Base-by-base conservation (phyloP, 176 grass and related monocot genomes). In the Leersia perrieri region DNA sequence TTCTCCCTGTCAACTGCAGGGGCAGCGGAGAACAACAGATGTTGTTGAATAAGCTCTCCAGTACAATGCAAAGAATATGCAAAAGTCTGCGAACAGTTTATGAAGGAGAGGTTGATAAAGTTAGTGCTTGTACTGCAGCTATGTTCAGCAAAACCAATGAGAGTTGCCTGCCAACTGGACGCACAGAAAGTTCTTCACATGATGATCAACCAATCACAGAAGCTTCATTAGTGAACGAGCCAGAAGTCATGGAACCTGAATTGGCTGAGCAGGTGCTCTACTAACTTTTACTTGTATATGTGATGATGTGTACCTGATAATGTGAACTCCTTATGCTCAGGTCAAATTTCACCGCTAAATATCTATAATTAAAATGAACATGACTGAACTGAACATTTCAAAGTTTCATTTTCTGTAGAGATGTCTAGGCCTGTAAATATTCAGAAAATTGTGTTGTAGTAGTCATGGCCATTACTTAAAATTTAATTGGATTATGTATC, bases 21-120 rank as follows among this genome's bases (percentile, higher is more conserved):
- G 90, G 89, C 63, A 88, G 88, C 81, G 90, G 76, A 66, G 96
- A 99, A 79, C 96, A 99, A 60, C 96, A 99, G 76, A 72, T 91
- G 60, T 83, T 99, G 76, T 73, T 99, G 87, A 99, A 99, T 84
- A 91, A 93, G 75, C 89, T 99, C 26, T 95, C 92, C 7, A 87
- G 73, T 79, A 91, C 96, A 44, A 95, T 99, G 96, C 92, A 95
- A 82, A 95, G 60, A 91, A 87, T 93, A 76, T 99, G 90, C 83
- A 92, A 76, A 84, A 99, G 88, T 80, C 81, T 99, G 51, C 75
- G 85, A 63, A 99, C 96, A 25, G 78, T 95, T 75, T 93, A 92
- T 75, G 83, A 91, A 74, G 72, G 73, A 73, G 89, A 93, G 69
- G 40, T 88, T n/a, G 84, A 69, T 82, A 82, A 31, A 26, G 57